Base-by-base conservation (phyloP, 305 asterid genomes). In the Ajuga reptans region DNA sequence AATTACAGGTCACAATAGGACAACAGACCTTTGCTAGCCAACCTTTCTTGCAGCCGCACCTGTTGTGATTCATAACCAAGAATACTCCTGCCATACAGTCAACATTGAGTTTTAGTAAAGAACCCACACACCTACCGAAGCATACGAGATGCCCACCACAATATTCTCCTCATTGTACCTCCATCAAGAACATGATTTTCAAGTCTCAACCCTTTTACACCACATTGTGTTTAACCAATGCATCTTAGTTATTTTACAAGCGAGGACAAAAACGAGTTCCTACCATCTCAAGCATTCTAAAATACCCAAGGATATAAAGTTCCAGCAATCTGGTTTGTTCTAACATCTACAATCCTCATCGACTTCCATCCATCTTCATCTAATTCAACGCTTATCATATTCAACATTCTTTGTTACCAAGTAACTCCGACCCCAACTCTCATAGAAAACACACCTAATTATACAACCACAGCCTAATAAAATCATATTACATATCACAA, bases 31-130 rank as follows among this genome's bases (percentile, higher is more conserved):
- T 82, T 79, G 64, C 55, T 64, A 45, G 80, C 55, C 41, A 78
- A 69, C 79, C 82, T 86, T 71, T 85, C 91, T 59, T 88, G 88
- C 68, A 92, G 79, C 72, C 75, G 92, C 80, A 80, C 84, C 83
- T 81, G 83, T 36, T 77, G 75, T 71, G 92, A 71, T 76, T 83
- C 85, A 64, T 78, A 59, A 74, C 80, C 81, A 65, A 87, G 58
- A 78, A 93, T 72, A 77, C 86, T 89, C 99, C 99, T 93, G 87
- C 75, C 77, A 77, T 43, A 49, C 21, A 76, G 60, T 36, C 39
- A 73, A 63, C 60, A 51, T 54, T 24, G 58, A 42, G 42, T 63
- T 58, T 61, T 21, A 64, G 62, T 21, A 24, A 27, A 68, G 17
- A 41, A 49, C 1, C 24, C 62, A 77, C 46, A 57, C 59, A 68